Percentiles rank a stretch among this genome's conserved stretches.
phyloP scores from a whole-genome alignment of 768 basidiomycete species.

The Rhizopogon rudus region DNA sequence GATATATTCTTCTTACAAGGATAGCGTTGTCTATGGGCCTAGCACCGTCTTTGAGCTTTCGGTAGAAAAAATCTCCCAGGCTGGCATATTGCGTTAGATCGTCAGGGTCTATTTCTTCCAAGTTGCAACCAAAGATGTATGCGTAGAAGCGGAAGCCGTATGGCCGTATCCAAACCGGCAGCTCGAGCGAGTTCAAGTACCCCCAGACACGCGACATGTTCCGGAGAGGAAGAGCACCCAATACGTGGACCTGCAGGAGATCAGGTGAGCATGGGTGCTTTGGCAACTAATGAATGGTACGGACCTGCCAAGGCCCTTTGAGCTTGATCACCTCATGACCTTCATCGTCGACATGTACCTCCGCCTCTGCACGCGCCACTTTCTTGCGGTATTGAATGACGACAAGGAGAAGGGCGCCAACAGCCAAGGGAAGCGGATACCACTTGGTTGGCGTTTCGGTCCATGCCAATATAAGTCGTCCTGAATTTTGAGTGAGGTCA shows the following conservation, averaged over 20 bases:
- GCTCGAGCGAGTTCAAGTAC: slow-evolving; percentile 86
- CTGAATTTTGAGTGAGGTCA: slow-evolving; percentile 27
- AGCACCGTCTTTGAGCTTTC: slow-evolving; percentile 74
- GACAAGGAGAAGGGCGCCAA: slow-evolving; percentile 85
- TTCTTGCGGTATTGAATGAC: slow-evolving; percentile 71
- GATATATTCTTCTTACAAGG: slow-evolving; percentile 48
- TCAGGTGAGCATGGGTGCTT: neutral
- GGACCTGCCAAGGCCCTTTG: slow-evolving; percentile 91
- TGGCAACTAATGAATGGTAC: slow-evolving; percentile 17
- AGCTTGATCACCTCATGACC: slow-evolving; percentile 77
- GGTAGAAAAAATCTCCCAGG: slow-evolving; percentile 96
- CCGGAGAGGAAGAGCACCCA: slow-evolving; percentile 90
- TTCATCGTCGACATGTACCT: slow-evolving; percentile 77
- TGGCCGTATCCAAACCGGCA: slow-evolving; percentile 95
- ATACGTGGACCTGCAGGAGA: slow-evolving; percentile 78
- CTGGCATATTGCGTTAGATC: slow-evolving; percentile 79
- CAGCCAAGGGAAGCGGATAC: slow-evolving; percentile 91
- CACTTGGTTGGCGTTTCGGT: slow-evolving; percentile 86
- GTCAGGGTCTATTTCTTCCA: slow-evolving; percentile 79
- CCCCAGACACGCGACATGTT: slow-evolving; percentile 98
- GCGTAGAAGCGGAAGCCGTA: slow-evolving; percentile 84
- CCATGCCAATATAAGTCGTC: slow-evolving; percentile 72
- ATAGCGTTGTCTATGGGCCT: slow-evolving; percentile 75
- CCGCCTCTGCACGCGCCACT: slow-evolving; percentile 40
- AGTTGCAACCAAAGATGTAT: slow-evolving; percentile 87